Evolutionary conservation across 2,329 filamentous ascomycete species (phyloP), one percentile per base, ranked within the genome.

Genomic region (Neonectria ditissima): DNA sequence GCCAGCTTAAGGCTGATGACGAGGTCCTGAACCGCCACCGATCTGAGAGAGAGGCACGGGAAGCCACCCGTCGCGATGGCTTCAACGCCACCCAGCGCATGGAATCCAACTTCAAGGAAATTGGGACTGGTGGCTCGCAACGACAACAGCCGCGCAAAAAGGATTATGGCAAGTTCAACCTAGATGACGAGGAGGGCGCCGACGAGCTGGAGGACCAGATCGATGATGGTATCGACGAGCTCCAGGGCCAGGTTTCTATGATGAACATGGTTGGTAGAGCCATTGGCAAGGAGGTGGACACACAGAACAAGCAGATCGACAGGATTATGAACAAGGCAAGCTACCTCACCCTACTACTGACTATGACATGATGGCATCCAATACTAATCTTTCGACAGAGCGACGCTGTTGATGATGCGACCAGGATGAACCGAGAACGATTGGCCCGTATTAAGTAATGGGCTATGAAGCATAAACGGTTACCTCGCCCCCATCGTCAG

Each of bases 321-420:
- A 86, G 89, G 63, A 93, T 97, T 75, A 92, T 87, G 68, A 82
- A 82, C 69, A 97, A 97, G 91, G 92, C 92, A 80, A 75, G 82
- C 60, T 11, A 53, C 41, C 48, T 30, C 13, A 6, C 20, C 4
- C 24, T 53, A 22, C 10, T 32, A 16, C 32, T 28, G 28, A 39
- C 30, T 28, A 32, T 55, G 13, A 11, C 20, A 24, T 56, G 13
- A 24, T 56, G 13, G n/a, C n/a, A 24, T 26, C 9, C 20, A 24
- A 32, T 47, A 44, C 78, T 82, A 75, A 81, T 64, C 32, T 24
- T 47, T 37, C 48, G 56, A 57, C 77, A 93, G 92, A 95, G 90
- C 80, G 93, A 97, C 77, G 86, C 84, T 71, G 92, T 97, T 70
- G 92, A 94, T 78, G 92, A 95, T 69, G 87, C 91, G 75, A 92